Percentiles rank a stretch among this genome's conserved stretches.
phyloP scores from a whole-genome alignment of 2,329 filamentous ascomycete genomes.

The Clonostachys sp. region DNA sequence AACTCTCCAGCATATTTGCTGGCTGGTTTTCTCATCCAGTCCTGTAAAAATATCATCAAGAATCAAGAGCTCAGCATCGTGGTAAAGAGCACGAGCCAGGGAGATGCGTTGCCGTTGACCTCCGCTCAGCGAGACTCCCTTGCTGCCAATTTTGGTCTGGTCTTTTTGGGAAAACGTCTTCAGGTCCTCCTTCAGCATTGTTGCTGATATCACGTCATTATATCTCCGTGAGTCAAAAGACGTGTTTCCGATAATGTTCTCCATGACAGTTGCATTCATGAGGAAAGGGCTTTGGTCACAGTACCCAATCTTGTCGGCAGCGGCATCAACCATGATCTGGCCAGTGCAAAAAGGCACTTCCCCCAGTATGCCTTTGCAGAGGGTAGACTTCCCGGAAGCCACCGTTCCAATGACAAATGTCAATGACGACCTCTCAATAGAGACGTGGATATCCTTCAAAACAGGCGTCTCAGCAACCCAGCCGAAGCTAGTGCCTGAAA shows the following conservation, averaged over 20 bases:
- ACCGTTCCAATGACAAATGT: conserved; percentile 30
- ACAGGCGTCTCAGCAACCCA: conserved; percentile 12
- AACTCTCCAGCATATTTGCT: conserved; percentile 33
- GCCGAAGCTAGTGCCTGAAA: conserved; percentile 10
- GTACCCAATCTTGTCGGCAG: conserved; percentile 13
- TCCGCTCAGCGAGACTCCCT: conserved; percentile 34
- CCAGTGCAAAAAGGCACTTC: conserved; percentile 14
- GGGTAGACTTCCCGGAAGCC: conserved; percentile 26
- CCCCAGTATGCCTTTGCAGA: conserved; percentile 25
- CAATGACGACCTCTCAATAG: conserved; percentile 9
- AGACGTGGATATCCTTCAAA: conserved; percentile 10
- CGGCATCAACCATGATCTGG: conserved; percentile 3
- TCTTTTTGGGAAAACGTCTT: conserved; percentile 23
- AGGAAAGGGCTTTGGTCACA: conserved; percentile 25
- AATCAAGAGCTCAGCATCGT: conserved; percentile 25
- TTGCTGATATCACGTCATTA: conserved; percentile 23
- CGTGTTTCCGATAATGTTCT: conserved; percentile 29
- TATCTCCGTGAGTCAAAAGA: conserved; percentile 22
- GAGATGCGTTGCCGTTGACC: conserved; percentile 30
- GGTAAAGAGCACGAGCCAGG: conserved; percentile 40
- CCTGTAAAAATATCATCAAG: conserved; percentile 41
- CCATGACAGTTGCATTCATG: conserved; percentile 23
- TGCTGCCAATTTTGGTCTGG: conserved; percentile 29
- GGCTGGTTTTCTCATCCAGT: conserved; percentile 36
- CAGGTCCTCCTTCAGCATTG: conserved; percentile 23